phyloP scores from a whole-genome alignment of 139 green algal species.

The Coelastrella sp. region DNA sequence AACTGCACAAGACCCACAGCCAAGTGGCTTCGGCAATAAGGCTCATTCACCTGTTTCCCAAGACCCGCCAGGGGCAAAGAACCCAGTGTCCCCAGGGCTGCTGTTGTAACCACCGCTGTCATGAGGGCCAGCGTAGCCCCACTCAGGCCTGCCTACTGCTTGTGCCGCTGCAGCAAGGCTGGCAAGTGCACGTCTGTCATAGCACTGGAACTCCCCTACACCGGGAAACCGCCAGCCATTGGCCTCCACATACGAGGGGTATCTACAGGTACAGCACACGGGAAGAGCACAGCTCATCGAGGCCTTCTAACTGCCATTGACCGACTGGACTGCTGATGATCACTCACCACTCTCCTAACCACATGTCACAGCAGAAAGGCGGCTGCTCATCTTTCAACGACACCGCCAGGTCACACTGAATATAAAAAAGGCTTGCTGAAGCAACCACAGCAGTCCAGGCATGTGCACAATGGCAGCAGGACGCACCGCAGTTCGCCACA shows the following conservation, averaged over 20 bases:
- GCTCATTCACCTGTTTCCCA: conserved; percentile 80
- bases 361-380: too few species aligned
- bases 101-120: conserved; percentile 73
- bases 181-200: conserved; percentile 71
- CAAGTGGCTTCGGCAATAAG: neutral
- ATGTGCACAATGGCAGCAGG: neutral
- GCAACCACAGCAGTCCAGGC: neutral
- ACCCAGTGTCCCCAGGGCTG: conserved; percentile 64
- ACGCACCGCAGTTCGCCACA: conserved; percentile 74
- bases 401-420: too few species aligned
- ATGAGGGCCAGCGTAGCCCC: conserved; percentile 74
- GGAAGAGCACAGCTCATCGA: neutral
- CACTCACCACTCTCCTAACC: too few species aligned
- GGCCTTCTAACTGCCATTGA: too few species aligned
- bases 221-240: conserved; percentile 92
- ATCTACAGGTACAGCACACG: conserved; percentile 57
- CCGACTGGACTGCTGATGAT: too few species aligned
- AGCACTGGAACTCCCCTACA: conserved; percentile 90
- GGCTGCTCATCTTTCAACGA: too few species aligned
- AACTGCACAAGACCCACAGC: neutral
- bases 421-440: too few species aligned
- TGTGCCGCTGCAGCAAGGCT: conserved; percentile 59
- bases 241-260: conserved; percentile 81
- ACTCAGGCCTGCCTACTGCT: conserved; percentile 65
- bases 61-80: conserved; percentile 71